Evolutionary conservation across 148 eudicot species (phyloP).

Genomic region (Amaranthus cruentus): DNA sequence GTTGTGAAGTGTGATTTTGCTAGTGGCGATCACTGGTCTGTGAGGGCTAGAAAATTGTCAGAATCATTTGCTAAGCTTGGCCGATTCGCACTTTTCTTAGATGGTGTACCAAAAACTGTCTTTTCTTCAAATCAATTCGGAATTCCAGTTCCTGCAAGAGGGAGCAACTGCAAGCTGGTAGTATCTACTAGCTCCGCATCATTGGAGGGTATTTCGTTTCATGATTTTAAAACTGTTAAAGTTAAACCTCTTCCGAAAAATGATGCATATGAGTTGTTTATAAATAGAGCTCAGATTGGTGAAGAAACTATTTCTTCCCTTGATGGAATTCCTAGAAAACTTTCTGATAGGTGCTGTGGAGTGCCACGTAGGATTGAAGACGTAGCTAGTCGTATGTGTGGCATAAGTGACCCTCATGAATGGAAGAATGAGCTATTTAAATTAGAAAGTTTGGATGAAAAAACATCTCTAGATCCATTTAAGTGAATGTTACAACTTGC

Average conservation of each 20-base stretch:
- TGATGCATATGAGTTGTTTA: conserved; percentile 9
- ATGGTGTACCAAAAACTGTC: conserved; percentile 8
- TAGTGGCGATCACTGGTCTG: background rate
- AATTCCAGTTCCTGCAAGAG: conserved; percentile 5
- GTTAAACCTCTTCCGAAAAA: conserved; percentile 2
- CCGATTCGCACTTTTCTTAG: conserved; percentile 10
- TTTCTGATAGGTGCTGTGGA: conserved; percentile 11
- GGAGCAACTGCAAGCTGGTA: conserved; percentile 16
- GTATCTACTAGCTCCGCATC: background rate
- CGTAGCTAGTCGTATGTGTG: conserved; percentile 1
- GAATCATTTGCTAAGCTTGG: conserved; percentile 3
- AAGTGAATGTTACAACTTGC: background rate
- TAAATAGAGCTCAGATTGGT: conserved; percentile 3
- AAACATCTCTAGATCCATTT: too few relatives aligned
- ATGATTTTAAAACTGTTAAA: background rate
- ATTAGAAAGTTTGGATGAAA: too few relatives aligned
- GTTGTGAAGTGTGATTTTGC: conserved; percentile 13
- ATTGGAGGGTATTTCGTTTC: background rate
- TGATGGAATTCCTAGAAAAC: background rate
- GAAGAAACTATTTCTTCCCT: background rate
- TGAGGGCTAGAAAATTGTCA: conserved; percentile 8
- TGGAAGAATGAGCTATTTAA: too few relatives aligned
- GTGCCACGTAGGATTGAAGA: conserved; percentile 12
- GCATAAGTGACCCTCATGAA: background rate
- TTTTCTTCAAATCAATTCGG: conserved; percentile 1